A percentile compares a stretch with the other conserved stretches of the same genome.
These are phyloP conservation scores for Fusarium oligoseptatum DNA, from an alignment of 2,329 filamentous ascomycete species.

Conservation along the genomic window DNA sequence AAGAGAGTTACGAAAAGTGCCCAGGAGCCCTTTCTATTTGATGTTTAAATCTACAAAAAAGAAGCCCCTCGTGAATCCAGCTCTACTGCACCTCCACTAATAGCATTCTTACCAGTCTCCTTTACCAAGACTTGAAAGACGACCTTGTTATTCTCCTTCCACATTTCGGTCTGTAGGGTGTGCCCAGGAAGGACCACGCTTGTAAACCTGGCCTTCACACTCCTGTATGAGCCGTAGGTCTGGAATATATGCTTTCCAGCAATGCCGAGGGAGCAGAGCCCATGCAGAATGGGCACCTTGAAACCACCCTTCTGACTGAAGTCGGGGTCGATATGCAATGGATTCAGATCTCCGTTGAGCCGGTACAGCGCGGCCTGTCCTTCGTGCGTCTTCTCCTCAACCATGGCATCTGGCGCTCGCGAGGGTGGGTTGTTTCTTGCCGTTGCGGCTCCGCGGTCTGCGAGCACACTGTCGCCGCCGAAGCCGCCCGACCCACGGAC, in stretches of 20 bases:
- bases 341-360: constrained; percentile 83
- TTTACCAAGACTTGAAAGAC: constrained; percentile 90
- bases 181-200: constrained; percentile 88
- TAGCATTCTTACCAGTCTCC: constrained; percentile 91
- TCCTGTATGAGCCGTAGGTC: constrained; percentile 85
- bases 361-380: constrained; percentile 96
- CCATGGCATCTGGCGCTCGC: constrained; percentile 82
- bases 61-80: constrained; percentile 54
- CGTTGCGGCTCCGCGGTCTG: constrained; percentile 85
- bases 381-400: constrained; percentile 87
- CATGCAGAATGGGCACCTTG: constrained; percentile 93
- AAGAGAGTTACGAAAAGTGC: background rate
- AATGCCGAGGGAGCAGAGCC: constrained; percentile 95
- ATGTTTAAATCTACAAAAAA: constrained; percentile 47
- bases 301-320: constrained; percentile 98
- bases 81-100: constrained; percentile 84
- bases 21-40: constrained; percentile 49
- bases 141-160: constrained; percentile 84
- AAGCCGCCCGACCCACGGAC: constrained; percentile 93
- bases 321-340: constrained; percentile 92
- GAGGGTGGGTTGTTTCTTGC: constrained; percentile 83
- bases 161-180: constrained; percentile 94
- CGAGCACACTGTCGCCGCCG: constrained; percentile 82
- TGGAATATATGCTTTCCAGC: constrained; percentile 91
- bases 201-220: constrained; percentile 92